Percentiles rank a stretch among this genome's conserved stretches.
Conservation (phyloP, 2,329 filamentous ascomycete species). For the Fusarium albosuccineum region DNA sequence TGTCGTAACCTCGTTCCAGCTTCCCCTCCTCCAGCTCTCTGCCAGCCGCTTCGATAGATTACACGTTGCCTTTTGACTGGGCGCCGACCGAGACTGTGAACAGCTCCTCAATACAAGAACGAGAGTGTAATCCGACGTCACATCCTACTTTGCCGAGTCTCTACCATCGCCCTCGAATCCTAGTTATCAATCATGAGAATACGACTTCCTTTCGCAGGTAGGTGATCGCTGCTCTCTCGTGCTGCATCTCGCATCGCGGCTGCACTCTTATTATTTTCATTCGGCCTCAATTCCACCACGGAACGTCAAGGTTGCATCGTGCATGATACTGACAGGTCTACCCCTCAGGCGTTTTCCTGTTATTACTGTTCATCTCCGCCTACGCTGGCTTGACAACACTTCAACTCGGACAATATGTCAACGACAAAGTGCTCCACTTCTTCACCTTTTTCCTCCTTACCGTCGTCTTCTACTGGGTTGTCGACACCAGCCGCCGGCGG, state of each 20-base stretch:
- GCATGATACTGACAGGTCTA: constrained; percentile 15
- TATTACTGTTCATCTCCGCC: constrained; percentile 79
- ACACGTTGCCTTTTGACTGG: background rate
- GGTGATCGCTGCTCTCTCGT: constrained; percentile 46
- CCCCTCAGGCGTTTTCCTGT: constrained; percentile 72
- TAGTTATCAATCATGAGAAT: constrained; percentile 75
- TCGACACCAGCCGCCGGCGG: constrained; percentile 90
- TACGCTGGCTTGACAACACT: constrained; percentile 82
- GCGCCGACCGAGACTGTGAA: background rate
- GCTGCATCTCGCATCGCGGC: background rate
- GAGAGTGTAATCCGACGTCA: background rate
- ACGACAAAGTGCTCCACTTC: constrained; percentile 92
- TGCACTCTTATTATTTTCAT: background rate
- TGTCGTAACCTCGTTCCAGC: constrained; percentile 10
- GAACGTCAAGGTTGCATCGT: background rate
- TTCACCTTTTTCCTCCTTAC: constrained; percentile 92
- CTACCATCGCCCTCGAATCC: constrained; percentile 4
- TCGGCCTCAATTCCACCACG: background rate
- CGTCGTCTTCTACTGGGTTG: constrained; percentile 92
- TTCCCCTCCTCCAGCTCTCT: background rate
- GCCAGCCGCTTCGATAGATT: background rate
- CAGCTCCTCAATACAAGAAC: background rate
- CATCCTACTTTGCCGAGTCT: background rate
- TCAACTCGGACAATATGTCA: constrained; percentile 70
- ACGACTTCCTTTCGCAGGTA: constrained; percentile 89